phyloP scores from a whole-genome alignment of 345 rosid species.

The Eucalyptus curtisii region DNA sequence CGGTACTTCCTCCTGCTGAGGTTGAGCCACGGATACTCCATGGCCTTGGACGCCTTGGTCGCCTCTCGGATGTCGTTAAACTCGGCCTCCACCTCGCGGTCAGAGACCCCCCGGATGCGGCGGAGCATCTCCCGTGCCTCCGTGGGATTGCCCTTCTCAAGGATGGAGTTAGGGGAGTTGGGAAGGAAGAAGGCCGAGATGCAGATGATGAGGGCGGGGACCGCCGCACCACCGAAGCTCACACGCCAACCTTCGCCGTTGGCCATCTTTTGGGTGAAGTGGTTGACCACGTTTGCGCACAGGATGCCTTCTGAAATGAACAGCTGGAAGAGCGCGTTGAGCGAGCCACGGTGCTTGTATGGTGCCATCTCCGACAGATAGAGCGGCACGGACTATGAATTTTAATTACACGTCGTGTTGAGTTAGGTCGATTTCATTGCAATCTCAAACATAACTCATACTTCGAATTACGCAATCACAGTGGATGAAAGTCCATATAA shows the following conservation, averaged over 20 bases:
- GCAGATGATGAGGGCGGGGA: constrained; percentile 22
- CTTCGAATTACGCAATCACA: background rate
- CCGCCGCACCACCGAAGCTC: constrained; percentile 13
- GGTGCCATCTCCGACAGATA: constrained; percentile 55
- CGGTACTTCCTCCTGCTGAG: constrained; percentile 2
- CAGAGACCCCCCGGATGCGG: constrained; percentile 5
- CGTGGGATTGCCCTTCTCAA: constrained; percentile 3
- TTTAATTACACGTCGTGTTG: background rate
- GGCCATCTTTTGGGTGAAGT: background rate
- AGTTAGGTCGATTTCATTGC: background rate
- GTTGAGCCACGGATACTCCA: constrained; percentile 13
- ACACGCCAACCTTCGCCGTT: constrained; percentile 19
- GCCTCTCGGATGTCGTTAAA: constrained; percentile 13
- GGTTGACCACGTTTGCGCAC: constrained; percentile 32
- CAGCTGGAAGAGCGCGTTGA: constrained; percentile 33
- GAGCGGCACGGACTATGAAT: constrained; percentile 33
- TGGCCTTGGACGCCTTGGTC: constrained; percentile 11
- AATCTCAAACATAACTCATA: background rate
- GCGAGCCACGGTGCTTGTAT: constrained; percentile 25
- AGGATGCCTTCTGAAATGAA: constrained; percentile 29
- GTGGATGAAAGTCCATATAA: background rate
- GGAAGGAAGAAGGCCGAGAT: constrained; percentile 12
- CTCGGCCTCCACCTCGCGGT: constrained; percentile 5
- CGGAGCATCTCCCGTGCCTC: constrained; percentile 7
- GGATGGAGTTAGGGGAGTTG: constrained; percentile 15